A percentile compares a stretch with the other conserved stretches of the same genome.
These are phyloP conservation scores for Xylaria sp. DNA, from an alignment of 2,329 filamentous ascomycete genomes.

Conservation along the genomic window DNA sequence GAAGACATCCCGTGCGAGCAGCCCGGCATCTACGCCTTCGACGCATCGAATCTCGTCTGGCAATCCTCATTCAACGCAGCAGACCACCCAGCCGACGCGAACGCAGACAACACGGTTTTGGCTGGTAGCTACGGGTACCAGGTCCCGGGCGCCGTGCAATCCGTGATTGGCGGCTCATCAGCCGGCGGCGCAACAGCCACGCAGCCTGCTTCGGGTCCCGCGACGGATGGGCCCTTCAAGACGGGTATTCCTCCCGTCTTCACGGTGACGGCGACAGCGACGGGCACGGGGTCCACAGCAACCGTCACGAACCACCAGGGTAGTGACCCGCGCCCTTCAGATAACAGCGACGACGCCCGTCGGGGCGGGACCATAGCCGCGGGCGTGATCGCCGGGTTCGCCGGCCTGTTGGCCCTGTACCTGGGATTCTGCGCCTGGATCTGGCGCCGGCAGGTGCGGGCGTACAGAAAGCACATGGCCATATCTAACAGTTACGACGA, in stretches of 20 bases:
- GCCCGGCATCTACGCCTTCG: slow-evolving; percentile 78
- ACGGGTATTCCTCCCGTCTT: slow-evolving; percentile 77
- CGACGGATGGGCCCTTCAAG: slow-evolving; percentile 75
- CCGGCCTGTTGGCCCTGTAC: slow-evolving; percentile 71
- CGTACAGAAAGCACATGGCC: slow-evolving; percentile 77
- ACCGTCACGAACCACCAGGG: slow-evolving; percentile 55
- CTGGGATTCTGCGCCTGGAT: slow-evolving; percentile 78
- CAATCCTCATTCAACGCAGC: slow-evolving; percentile 69
- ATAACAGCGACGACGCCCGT: not conserved
- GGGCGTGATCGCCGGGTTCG: slow-evolving; percentile 71
- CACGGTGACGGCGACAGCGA: slow-evolving; percentile 68
- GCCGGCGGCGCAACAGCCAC: slow-evolving; percentile 74
- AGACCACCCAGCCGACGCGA: slow-evolving; percentile 58
- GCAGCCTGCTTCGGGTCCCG: slow-evolving; percentile 68
- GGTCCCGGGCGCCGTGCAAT: slow-evolving; percentile 72
- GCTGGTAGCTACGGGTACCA: slow-evolving; percentile 72
- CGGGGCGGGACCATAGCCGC: slow-evolving; percentile 57
- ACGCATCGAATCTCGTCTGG: slow-evolving; percentile 74
- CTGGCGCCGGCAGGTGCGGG: slow-evolving; percentile 75
- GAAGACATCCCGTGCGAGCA: slow-evolving; percentile 70
- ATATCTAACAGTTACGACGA: slow-evolving; percentile 67
- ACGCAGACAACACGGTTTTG: slow-evolving; percentile 63
- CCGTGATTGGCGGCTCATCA: slow-evolving; percentile 69
- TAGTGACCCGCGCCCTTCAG: slow-evolving; percentile 53
- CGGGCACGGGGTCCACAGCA: slow-evolving; percentile 64